These are phyloP conservation scores for Neofusicoccum umdonicola DNA, from an alignment of 2,329 filamentous ascomycete species.

Conservation along the genomic window DNA sequence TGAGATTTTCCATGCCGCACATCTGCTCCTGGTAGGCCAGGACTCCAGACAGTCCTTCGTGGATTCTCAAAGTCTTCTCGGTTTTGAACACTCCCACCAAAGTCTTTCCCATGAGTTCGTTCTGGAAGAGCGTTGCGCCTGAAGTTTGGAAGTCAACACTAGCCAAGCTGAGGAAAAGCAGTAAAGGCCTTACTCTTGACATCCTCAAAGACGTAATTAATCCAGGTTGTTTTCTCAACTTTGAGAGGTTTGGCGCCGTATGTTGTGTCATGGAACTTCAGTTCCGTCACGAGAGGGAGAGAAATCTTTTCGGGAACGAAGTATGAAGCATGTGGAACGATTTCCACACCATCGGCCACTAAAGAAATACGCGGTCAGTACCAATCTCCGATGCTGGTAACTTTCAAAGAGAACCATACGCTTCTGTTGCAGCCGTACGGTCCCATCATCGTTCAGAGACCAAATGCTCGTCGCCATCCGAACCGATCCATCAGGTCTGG, in stretches of 20 bases:
- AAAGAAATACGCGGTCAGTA: not conserved
- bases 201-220: constrained; percentile 45
- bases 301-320: constrained; percentile 46
- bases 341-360: constrained; percentile 19
- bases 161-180: too few species aligned
- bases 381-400: not conserved
- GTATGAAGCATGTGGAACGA: constrained; percentile 46
- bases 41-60: constrained; percentile 41
- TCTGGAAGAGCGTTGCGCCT: constrained; percentile 43
- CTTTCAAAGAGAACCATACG: constrained; percentile 19
- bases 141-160: not conserved
- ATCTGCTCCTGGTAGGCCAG: constrained; percentile 49
- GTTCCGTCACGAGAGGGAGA: constrained; percentile 36
- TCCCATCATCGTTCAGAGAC: constrained; percentile 44
- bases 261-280: constrained; percentile 40
- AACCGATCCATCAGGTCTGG: constrained; percentile 33
- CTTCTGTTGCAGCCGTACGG: constrained; percentile 43
- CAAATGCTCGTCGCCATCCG: constrained; percentile 45
- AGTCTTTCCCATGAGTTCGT: constrained; percentile 45
- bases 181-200: constrained; percentile 23
- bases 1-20: constrained; percentile 47
- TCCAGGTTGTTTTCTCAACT: constrained; percentile 42
- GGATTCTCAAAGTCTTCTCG: constrained; percentile 44
- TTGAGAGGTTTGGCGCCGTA: constrained; percentile 35
- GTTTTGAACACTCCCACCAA: constrained; percentile 45